Evolutionary conservation across 163 green algal genomes (phyloP).

Genomic region (Smithsoniella earleae): DNA sequence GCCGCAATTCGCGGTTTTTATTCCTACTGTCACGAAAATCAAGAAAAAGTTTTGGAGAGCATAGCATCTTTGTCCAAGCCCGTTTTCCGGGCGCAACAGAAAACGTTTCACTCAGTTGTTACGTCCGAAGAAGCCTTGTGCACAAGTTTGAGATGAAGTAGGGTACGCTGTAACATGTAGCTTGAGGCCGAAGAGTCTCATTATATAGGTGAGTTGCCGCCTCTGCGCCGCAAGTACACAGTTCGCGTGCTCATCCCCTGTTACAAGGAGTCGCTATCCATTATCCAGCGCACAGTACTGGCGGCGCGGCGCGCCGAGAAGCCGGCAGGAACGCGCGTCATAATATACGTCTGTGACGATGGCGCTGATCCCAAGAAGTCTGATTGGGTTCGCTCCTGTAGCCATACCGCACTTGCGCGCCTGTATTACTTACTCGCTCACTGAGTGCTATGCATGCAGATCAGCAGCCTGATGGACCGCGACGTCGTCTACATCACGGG

Average conservation of each 20-base stretch:
- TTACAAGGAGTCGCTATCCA: slow-evolving; percentile 37
- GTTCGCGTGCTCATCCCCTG: slow-evolving; percentile 36
- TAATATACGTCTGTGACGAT: slow-evolving; percentile 27
- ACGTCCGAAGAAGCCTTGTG: too few species aligned
- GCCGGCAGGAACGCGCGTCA: slow-evolving; percentile 21
- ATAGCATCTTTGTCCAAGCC: too few species aligned
- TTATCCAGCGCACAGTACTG: slow-evolving; percentile 34
- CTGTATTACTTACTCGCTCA: too few species aligned
- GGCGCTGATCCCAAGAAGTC: neutral
- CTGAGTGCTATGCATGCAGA: slow-evolving; percentile 4
- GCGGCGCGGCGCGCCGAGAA: slow-evolving; percentile 30
- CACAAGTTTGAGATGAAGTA: too few species aligned
- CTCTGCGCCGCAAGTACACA: slow-evolving; percentile 22
- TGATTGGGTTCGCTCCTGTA: neutral
- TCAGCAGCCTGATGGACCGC: slow-evolving; percentile 10
- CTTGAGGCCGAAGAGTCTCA: too few species aligned
- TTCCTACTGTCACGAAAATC: too few species aligned
- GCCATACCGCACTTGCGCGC: too few species aligned
- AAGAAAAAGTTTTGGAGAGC: too few species aligned
- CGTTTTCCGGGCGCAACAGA: too few species aligned
- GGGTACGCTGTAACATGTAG: too few species aligned
- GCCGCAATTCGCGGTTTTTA: too few species aligned
- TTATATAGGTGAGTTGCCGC: neutral
- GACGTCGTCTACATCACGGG: slow-evolving; percentile 35
- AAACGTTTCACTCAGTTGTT: too few species aligned